Conservation (phyloP, 163 green algal species). For the Prototheca wickerhamii region DNA sequence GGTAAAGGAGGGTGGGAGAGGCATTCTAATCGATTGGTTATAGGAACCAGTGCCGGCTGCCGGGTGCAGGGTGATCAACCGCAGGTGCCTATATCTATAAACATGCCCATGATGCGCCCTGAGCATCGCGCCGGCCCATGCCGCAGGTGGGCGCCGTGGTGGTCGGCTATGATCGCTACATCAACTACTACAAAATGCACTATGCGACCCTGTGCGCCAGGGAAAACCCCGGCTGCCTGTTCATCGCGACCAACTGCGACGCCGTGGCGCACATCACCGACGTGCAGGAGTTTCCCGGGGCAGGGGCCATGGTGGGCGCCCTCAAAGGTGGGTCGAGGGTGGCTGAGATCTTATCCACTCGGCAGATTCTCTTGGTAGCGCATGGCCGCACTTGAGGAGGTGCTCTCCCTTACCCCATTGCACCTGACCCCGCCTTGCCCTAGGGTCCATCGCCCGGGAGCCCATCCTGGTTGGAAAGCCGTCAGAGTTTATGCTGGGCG, state of each 20-base stretch:
- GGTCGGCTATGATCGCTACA: constrained; percentile 93
- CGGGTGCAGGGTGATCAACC: too few relatives aligned
- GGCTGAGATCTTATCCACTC: too few relatives aligned
- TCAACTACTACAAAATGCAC: constrained; percentile 99
- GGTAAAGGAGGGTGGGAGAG: neutral
- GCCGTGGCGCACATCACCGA: constrained; percentile 96
- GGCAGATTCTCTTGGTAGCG: too few relatives aligned
- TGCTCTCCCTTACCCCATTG: too few relatives aligned
- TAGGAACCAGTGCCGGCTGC: too few relatives aligned
- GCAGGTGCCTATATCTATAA: neutral
- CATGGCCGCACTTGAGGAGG: too few relatives aligned
- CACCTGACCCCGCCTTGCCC: neutral
- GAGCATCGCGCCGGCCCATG: neutral
- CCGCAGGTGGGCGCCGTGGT: constrained; percentile 84
- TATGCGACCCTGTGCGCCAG: constrained; percentile 94
- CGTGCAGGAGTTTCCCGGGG: constrained; percentile 88
- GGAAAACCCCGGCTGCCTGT: constrained; percentile 94
- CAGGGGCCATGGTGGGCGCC: constrained; percentile 89
- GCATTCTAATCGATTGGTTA: too few relatives aligned
- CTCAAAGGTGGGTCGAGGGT: constrained; percentile 44
- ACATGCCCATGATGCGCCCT: neutral
- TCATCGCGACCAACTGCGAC: constrained; percentile 95
- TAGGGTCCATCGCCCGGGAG: constrained; percentile 81
- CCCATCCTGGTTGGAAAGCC: constrained; percentile 93
- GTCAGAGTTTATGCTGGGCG: constrained; percentile 82